Evolutionary conservation across 106 monocot genomes (phyloP).

Genomic region (Dactylorhiza incarnata): DNA sequence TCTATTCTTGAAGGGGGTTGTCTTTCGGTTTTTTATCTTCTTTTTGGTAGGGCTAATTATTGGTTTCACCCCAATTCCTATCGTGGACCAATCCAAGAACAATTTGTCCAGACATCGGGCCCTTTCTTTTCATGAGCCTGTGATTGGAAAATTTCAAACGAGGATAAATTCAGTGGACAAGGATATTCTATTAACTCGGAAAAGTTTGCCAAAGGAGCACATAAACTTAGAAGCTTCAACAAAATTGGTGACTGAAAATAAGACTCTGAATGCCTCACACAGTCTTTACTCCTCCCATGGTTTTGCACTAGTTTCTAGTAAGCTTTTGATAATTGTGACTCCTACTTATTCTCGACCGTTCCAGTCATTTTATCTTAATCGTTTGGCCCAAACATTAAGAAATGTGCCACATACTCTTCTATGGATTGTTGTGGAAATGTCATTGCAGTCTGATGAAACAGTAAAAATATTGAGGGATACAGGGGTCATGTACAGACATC

Average conservation of each 20-base stretch:
- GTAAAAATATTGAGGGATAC: conserved; percentile 47
- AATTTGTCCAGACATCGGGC: conserved; percentile 18
- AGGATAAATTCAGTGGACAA: conserved; percentile 1
- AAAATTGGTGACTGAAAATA: conserved; percentile 12
- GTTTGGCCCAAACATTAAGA: conserved; percentile 53
- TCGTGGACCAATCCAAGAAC: conserved; percentile 37
- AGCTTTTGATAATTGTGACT: conserved; percentile 67
- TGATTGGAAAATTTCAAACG: conserved; percentile 7
- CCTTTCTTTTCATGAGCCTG: conserved; percentile 28
- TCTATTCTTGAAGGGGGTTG: conserved; percentile 19
- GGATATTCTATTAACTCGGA: conserved; percentile 3
- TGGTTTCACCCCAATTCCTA: conserved; percentile 41
- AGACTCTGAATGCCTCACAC: conserved; percentile 7
- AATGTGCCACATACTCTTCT: not conserved
- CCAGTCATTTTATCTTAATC: conserved; percentile 58
- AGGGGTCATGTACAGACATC: conserved; percentile 76
- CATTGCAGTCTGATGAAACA: conserved; percentile 49
- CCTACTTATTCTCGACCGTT: conserved; percentile 51
- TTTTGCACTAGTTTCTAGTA: conserved; percentile 14
- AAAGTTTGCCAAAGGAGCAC: not conserved
- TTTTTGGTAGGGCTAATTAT: conserved; percentile 50
- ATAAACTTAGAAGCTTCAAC: conserved; percentile 7
- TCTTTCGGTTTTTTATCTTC: conserved; percentile 34
- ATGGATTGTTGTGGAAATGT: conserved; percentile 22
- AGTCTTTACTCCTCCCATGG: conserved; percentile 10